Conservation (phyloP, 179 eudicot species). For the Patellifolia procumbens region DNA sequence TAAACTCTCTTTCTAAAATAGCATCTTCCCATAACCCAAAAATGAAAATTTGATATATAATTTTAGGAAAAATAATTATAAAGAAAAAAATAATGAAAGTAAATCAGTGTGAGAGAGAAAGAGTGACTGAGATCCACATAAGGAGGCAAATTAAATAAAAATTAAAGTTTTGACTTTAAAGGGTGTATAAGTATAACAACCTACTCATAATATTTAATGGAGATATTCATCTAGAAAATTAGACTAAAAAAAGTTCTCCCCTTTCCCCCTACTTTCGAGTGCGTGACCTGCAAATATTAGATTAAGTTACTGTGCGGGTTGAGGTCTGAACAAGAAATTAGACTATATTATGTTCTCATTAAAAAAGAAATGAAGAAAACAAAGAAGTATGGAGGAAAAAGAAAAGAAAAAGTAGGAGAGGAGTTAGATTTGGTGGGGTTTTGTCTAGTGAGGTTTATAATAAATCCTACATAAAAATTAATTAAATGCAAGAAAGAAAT, state of each 20-base stretch:
- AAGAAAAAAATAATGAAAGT: not conserved
- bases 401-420: constrained; percentile 22
- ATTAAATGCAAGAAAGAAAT: too few relatives aligned
- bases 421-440: constrained; percentile 34
- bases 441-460: constrained; percentile 8
- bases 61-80: not conserved
- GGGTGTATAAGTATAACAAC: constrained; percentile 31
- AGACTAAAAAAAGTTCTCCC: not conserved
- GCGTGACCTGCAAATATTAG: too few relatives aligned
- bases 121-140: constrained; percentile 37
- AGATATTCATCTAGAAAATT: not conserved
- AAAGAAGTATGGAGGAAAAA: not conserved
- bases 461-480: not conserved
- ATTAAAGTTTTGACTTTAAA: constrained; percentile 26
- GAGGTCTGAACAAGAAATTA: too few relatives aligned
- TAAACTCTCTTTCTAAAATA: not conserved
- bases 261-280: too few relatives aligned
- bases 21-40: constrained; percentile 17
- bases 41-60: constrained; percentile 5
- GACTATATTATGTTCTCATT: too few relatives aligned
- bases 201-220: constrained; percentile 21
- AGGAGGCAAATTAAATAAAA: constrained; percentile 9
- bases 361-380: too few relatives aligned
- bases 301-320: too few relatives aligned
- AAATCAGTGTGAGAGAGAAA: not conserved